Evolutionary conservation across 192 early-diverging fungal genomes (phyloP).

Genomic region (Glomus cerebriforme): DNA sequence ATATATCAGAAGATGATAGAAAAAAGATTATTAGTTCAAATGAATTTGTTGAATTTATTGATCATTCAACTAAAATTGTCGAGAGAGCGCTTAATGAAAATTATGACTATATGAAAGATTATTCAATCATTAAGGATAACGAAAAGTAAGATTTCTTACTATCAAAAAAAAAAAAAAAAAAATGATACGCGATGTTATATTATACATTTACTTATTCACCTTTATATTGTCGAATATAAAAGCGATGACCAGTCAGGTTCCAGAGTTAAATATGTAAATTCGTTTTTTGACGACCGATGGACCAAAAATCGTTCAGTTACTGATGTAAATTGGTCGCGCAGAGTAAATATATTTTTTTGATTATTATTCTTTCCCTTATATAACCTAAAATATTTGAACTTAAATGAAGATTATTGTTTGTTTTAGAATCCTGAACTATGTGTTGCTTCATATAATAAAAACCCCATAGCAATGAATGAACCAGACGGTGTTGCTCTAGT

Average conservation of each 20-base stretch:
- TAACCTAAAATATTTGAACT: background rate
- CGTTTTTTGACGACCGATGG: conserved; percentile 83
- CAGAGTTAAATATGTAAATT: conserved; percentile 66
- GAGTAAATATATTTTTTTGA: conserved; percentile 48
- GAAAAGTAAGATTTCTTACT: conserved; percentile 46
- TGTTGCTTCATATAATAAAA: conserved; percentile 92
- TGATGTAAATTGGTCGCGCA: conserved; percentile 87
- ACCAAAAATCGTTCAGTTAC: conserved; percentile 89
- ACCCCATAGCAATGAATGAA: conserved; percentile 79
- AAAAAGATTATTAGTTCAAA: conserved; percentile 72
- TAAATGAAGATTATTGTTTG: background rate
- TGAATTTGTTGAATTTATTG: conserved; percentile 86
- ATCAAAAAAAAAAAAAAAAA: background rate
- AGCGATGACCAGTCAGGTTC: conserved; percentile 69
- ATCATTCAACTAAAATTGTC: conserved; percentile 81
- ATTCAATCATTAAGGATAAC: conserved; percentile 66
- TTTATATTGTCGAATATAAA: background rate
- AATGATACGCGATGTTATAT: background rate
- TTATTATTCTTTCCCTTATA: background rate
- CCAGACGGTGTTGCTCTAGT: conserved; percentile 93
- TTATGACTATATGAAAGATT: conserved; percentile 95
- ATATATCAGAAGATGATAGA: conserved; percentile 85
- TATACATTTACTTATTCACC: conserved; percentile 28
- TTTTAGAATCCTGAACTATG: conserved; percentile 82
- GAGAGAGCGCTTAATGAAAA: conserved; percentile 86